Evolutionary conservation across 1,139 yeast genomes (phyloP), one percentile per base, ranked within the genome.

Genomic region (Keqinozyma sinolaborantium): DNA sequence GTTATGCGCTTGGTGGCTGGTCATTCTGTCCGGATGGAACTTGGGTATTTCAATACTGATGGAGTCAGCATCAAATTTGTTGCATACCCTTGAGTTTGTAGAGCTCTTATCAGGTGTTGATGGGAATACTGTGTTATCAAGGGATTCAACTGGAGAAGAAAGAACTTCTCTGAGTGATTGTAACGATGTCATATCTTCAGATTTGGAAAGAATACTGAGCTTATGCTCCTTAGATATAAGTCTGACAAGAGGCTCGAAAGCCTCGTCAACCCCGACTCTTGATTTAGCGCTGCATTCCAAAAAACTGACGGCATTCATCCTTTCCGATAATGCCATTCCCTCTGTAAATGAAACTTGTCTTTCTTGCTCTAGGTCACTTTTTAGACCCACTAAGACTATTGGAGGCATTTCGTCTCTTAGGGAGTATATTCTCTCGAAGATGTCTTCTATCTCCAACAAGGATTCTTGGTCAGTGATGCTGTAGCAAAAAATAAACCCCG

Each of bases 361-460:
- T 14, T 45, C 45, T 2, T 35, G 35, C 13, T 46, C 54, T 16
- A 46, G 33, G 32, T 67, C 72, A 13, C 50, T 32, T 34, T 60
- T 60, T n/a, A 64, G 44, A 0, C 62, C 71, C 9, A 57, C 60
- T 11, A 66, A 39, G 3, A 53, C 52, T 4, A 59, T 39, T 0
- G 67, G 65, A 3, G 67, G 66, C 25, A 51, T 41, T 2, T 38
- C 41, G 2, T 38, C 42, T 23, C 57, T 34, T 11, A 56, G 29
- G n/a, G 44, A 39, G 16, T 27, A 24, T 2, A 60, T 34, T 11
- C 55, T 39, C 4, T 57, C 53, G 25, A 42, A 47, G 16, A 50
- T 31, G 16, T 64, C 67, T 25, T 58, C 58, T 4, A 63, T 30
- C 3, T 46, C 52, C 11, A 48, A 45, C 30, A 63, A 64, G 2